Base-by-base conservation (phyloP, 2,329 filamentous ascomycete species). In the Fusarium redolens region DNA sequence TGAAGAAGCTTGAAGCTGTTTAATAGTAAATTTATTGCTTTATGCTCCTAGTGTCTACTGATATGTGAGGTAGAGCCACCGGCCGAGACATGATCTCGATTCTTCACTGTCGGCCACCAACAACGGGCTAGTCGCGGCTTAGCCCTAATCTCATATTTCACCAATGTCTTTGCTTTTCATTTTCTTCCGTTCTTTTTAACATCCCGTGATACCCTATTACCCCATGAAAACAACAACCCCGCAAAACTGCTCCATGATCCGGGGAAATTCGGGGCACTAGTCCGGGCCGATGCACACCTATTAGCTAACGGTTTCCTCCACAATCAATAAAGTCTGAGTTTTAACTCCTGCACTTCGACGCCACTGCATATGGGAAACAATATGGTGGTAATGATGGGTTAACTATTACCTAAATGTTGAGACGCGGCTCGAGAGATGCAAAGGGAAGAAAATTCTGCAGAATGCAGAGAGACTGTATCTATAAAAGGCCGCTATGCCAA, bases 261-360 rank as follows among this genome's bases (percentile, higher is more conserved):
- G 64, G 69, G 69, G 69, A 33, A 40, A 72, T 31, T 65, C 69
- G 69, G 69, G 69, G 68, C 33, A 41, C 69, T 69, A 65, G 52
- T 41, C 69, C 68, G 35, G 68, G 28, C 48, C 48, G 47, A 55
- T 63, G 52, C 68, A 59, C 43, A 68, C 54, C 31, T 50, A 71
- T 71, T 71, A 71, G 68, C 69, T 71, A 71, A 71, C 40, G 56
- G 68, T 69, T 69, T 69, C 63, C 57, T 69, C 38, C 37, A 47
- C 33, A 22, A 10, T 45, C 28, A 35, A 25, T 17, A 56, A 57
- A 59, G 18, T 52, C 56, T 30, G 30, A 47, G 28, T 71, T 64
- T 67, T 55, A 31, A 31, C 41, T 59, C 33, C 18, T 72, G 20
- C 48, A 44, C 54, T 54, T 43, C 31, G 15, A 61, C 55, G 54